Evolutionary conservation across 1,284 basidiomycete species (phyloP), one percentile per base, ranked within the genome.

Genomic region (Omphalotus olearius): DNA sequence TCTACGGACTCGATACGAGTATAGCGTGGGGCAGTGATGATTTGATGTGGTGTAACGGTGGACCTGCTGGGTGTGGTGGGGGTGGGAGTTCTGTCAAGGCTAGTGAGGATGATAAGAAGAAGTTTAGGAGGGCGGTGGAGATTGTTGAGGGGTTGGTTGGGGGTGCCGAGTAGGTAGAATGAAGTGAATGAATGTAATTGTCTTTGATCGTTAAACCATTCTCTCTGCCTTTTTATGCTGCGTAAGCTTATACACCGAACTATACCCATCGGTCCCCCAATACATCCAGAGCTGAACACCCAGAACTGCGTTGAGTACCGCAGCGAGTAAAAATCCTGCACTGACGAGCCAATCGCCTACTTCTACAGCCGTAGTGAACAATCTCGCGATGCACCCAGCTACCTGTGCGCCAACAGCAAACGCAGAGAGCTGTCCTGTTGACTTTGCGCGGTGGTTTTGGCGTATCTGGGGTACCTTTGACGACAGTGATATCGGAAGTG

Each of bases 351-450:
- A 58, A 68, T 97, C 94, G 50, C 84, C 83, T 52, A 95, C 84
- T 66, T 97, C 94, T 35, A 85, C 86, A 5, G 83, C 76, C 4
- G 91, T 95, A 1, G 94, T 98, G 73, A 93, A 97, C 14, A 97
- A 70, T 39, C 94, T 77, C 0, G 93, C 94, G 38, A 91, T 71
- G 66, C 92, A 95, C 16, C 93, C 94, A 1, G 77, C 75, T 42
- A 96, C 75, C 59, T 91, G 90, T 17, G 90, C 80, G 62, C 89
- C 72, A 25, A 97, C 89, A n/a, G 93, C 91, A 62, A 97, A 90
- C 0, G 90, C 81, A 10, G 91, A 94, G 38, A 98, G 85, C 63
- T 95, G 91, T 3, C 94, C 94, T 0, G 94, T 97, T 4, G 86
- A 90, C 41, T 75, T 71, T 16, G 83, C 74, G 46, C 76, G 77